Evolutionary conservation across 2,329 filamentous ascomycete genomes (phyloP), one percentile per base, ranked within the genome.

Genomic region (Epichloe amarillans): DNA sequence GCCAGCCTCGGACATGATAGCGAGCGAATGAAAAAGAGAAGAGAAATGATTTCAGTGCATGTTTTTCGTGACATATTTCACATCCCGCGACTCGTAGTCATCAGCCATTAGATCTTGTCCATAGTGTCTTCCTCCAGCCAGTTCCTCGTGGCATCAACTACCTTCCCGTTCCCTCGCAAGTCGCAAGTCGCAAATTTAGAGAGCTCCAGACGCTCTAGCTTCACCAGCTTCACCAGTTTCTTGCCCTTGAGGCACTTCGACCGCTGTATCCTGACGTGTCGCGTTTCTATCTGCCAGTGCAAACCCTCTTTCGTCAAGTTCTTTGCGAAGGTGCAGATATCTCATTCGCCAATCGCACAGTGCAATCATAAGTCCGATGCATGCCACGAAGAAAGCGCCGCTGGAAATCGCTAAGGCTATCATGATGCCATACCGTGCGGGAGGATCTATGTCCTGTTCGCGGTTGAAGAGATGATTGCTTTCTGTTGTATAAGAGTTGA

Each of bases 281-380:
- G 50, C 10, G 15, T 15, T 23, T 40, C 43, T 53, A 2, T 46
- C 42, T 8, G 46, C 38, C 12, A 51, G 8, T 6, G 10, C 21
- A 47, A 49, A 52, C 23, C 49, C 52, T 33, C 46, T 41, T 15
- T 52, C 49, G 37, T 53, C 49, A 12, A 53, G 43, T 10, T 53
- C 50, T 35, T 52, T 51, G 4, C 52, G 41, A 5, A 53, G 42
- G 12, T 41, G 46, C 23, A 53, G 17, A 36, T 53, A 53, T 50
- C 52, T 44, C 52, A 47, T 50, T 42, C 52, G 46, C 52, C 52
- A 53, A 39, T 53, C 49, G 43, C 50, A 53, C 12, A 53, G 39
- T 12, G 52, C 38, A 33, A 53, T 50, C 15, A 39, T 50, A 7
- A 53, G 46, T 30, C 49, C 52, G 21, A 53, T 47, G 23, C 52